phyloP scores from a whole-genome alignment of 2,329 filamentous ascomycete genomes.

The Colletotrichum echinochloae region DNA sequence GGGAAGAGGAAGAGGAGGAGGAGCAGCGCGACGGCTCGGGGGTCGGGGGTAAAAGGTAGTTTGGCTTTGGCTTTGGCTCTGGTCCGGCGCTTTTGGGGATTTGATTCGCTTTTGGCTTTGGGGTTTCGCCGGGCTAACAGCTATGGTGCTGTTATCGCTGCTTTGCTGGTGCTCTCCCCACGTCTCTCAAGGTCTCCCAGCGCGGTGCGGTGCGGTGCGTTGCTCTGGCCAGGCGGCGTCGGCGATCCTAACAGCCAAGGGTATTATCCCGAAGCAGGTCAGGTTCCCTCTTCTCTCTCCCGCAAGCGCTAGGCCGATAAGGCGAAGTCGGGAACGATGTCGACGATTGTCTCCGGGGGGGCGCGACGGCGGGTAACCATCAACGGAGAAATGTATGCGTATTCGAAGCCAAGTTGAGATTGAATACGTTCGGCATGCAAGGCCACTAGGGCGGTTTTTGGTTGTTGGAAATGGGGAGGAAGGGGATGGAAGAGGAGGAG shows the following conservation, averaged over 20 bases:
- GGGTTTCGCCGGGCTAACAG: slow-evolving; percentile 17
- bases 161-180: slow-evolving; percentile 1
- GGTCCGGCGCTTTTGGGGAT: slow-evolving; percentile 4
- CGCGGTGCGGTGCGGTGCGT: neutral
- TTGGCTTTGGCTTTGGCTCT: slow-evolving; percentile 13
- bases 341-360: slow-evolving; percentile 39
- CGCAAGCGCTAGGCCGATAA: slow-evolving; percentile 39
- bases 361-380: slow-evolving; percentile 36
- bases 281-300: slow-evolving; percentile 18
- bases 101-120: slow-evolving; percentile 13
- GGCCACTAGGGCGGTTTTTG: slow-evolving; percentile 35
- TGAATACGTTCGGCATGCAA: slow-evolving; percentile 35
- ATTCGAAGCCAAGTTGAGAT: slow-evolving; percentile 28
- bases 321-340: slow-evolving; percentile 32
- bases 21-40: slow-evolving; percentile 27
- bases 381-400: slow-evolving; percentile 34
- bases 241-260: slow-evolving; percentile 33
- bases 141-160: slow-evolving; percentile 3
- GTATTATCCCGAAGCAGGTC: slow-evolving; percentile 20
- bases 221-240: slow-evolving; percentile 25
- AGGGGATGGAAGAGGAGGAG: slow-evolving; percentile 19
- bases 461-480: slow-evolving; percentile 29
- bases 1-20: slow-evolving; percentile 2
- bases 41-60: slow-evolving; percentile 17
- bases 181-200: slow-evolving; percentile 6